Evolutionary conservation across 2,329 filamentous ascomycete genomes (phyloP).

Genomic region (Chaetomium olivaceum): DNA sequence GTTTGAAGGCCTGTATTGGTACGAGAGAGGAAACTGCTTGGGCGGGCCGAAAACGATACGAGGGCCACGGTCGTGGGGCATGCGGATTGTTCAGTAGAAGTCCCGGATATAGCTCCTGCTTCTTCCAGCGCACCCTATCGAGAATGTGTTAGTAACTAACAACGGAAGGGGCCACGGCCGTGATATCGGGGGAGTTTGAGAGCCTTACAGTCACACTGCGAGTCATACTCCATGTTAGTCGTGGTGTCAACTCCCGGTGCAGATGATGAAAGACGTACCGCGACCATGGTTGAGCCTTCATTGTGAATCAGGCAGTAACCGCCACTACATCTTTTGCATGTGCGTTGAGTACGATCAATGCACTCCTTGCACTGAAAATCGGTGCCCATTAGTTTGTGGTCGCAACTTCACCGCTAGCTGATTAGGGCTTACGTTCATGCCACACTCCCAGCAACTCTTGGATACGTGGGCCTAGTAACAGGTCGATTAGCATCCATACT

Average conservation of each 20-base stretch:
- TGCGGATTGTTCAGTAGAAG: conserved; percentile 10
- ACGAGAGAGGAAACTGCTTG: not conserved
- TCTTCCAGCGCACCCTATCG: conserved; percentile 19
- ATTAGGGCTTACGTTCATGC: conserved; percentile 63
- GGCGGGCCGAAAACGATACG: not conserved
- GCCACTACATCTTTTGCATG: conserved; percentile 70
- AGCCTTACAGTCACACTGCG: conserved; percentile 51
- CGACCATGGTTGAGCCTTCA: conserved; percentile 65
- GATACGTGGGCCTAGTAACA: conserved; percentile 59
- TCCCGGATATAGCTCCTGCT: conserved; percentile 8
- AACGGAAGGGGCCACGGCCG: not conserved
- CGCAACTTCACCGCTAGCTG: not conserved
- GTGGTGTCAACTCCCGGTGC: not conserved
- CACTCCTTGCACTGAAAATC: conserved; percentile 68
- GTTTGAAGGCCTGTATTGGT: not conserved
- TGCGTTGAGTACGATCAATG: conserved; percentile 68
- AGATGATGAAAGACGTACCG: conserved; percentile 24
- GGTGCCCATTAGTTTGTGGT: conserved; percentile 17
- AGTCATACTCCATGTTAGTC: conserved; percentile 19
- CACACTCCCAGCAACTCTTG: conserved; percentile 82
- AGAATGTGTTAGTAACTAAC: not conserved
- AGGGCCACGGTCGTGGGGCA: not conserved
- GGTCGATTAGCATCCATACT: conserved; percentile 19
- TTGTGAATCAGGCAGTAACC: conserved; percentile 85
- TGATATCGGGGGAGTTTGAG: not conserved